Percentiles rank a stretch among this genome's conserved stretches.
These are phyloP conservation scores for Maudiozyma serrabonitensis DNA, from an alignment of 805 yeast species.

Conservation along the genomic window DNA sequence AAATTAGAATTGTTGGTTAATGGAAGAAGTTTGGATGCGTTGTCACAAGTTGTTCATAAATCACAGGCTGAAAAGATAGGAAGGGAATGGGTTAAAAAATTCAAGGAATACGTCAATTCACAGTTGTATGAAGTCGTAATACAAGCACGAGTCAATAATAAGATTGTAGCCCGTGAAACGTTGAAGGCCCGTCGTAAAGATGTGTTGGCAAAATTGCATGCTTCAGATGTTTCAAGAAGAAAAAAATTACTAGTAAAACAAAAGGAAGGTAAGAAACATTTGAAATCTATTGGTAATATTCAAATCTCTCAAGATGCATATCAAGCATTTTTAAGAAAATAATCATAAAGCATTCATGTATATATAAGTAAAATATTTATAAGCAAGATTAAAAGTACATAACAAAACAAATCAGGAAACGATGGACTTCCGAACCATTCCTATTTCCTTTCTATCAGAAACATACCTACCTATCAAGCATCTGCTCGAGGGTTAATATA, in stretches of 20 bases:
- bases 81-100: constrained; percentile 70
- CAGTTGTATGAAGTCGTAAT: constrained; percentile 89
- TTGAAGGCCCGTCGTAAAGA: constrained; percentile 90
- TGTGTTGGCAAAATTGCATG: constrained; percentile 88
- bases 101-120: constrained; percentile 67
- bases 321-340: constrained; percentile 59
- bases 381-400: not conserved
- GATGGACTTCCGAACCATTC: no score
- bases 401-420: no score
- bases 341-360: not conserved
- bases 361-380: not conserved
- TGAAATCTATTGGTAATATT: constrained; percentile 74
- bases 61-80: constrained; percentile 68
- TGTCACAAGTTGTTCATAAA: constrained; percentile 81
- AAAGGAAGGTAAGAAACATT: constrained; percentile 77
- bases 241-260: constrained; percentile 81
- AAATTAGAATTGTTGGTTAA: constrained; percentile 85
- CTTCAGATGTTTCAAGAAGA: constrained; percentile 83
- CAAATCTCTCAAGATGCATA: constrained; percentile 76
- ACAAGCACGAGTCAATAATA: constrained; percentile 78
- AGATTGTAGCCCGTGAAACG: constrained; percentile 83
- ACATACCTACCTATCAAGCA: constrained; percentile 10
- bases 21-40: constrained; percentile 82
- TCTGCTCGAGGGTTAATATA: constrained; percentile 47
- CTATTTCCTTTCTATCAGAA: not conserved